Evolutionary conservation across 768 basidiomycete species (phyloP), one percentile per base, ranked within the genome.

Genomic region (Collybiopsis luxurians): DNA sequence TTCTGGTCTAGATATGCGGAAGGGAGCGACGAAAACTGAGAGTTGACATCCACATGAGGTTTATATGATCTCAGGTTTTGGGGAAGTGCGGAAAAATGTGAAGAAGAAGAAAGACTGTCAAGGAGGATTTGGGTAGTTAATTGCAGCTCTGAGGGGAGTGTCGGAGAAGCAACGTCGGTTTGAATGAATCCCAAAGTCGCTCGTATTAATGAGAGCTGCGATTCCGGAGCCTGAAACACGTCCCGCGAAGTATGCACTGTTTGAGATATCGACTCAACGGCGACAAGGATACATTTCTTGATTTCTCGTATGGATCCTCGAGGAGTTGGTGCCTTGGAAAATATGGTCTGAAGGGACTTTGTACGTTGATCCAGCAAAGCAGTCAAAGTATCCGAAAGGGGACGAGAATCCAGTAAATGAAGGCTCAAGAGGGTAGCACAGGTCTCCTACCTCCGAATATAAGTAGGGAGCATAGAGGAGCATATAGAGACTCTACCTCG

Each of bases 351-450:
- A 4, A 91, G 69, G 2, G 82, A 79, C 67, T 82, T 84, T 24
- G 80, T 76, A 7, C 90, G 81, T 67, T 97, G 93, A 0, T 77
- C 69, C 3, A 97, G 80, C 56, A 91, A 82, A 3, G 87, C 79
- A 4, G 78, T 72, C 28, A 95, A 73, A 0, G 89, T 86, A 48
- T 95, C 92, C 21, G 75, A 68, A 9, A 95, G 73, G 5, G 94
- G 90, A 45, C 87, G 78, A 5, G 92, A 92, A 64, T 97, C 95
- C 26, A 98, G 80, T n/a, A 97, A 78, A 67, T 95, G 87, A 42
- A 98, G 80, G 0, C 90, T 87, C 10, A 95, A 75, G 10, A 96
- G 78, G 3, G 87, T 86, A 2, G 92, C 85, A 61, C 92, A 91
- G 1, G 80, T 79, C 56, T 85, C 85, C 90, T 94, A 60, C 4